A percentile compares a stretch with the other conserved stretches of the same genome.
Conservation (phyloP, 305 asterid genomes). For the Plantago coronopus region DNA sequence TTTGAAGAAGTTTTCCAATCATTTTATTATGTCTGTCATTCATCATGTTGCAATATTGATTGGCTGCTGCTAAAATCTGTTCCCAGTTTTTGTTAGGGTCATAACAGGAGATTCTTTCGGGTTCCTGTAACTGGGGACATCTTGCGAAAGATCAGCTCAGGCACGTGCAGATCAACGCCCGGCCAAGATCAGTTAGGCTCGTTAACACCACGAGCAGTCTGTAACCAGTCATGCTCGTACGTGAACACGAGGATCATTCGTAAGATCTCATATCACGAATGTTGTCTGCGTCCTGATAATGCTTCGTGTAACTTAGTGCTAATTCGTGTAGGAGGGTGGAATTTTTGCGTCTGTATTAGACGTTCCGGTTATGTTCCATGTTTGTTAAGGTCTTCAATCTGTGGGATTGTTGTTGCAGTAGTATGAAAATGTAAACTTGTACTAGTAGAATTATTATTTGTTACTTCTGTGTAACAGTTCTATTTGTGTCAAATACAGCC, state of each 20-base stretch:
- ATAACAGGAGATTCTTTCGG: not conserved
- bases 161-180: too few relatives aligned
- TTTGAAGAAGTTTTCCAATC: constrained; percentile 1
- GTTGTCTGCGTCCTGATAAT: not conserved
- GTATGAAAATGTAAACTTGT: not conserved
- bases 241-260: too few relatives aligned
- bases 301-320: not conserved
- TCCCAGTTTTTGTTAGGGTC: constrained; percentile 7
- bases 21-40: not conserved
- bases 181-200: too few relatives aligned
- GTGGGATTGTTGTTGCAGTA: not conserved
- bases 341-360: not conserved
- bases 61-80: not conserved
- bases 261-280: not conserved
- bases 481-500: too few relatives aligned
- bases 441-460: not conserved
- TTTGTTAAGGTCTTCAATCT: not conserved
- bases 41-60: not conserved
- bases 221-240: too few relatives aligned
- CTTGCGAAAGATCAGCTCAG: not conserved
- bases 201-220: too few relatives aligned
- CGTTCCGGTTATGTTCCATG: not conserved
- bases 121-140: not conserved
- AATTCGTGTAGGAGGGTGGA: too few relatives aligned
- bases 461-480: not conserved